Evolutionary conservation across 1,284 basidiomycete species (phyloP), one percentile per base, ranked within the genome.

Genomic region (Malassezia yamatoensis): DNA sequence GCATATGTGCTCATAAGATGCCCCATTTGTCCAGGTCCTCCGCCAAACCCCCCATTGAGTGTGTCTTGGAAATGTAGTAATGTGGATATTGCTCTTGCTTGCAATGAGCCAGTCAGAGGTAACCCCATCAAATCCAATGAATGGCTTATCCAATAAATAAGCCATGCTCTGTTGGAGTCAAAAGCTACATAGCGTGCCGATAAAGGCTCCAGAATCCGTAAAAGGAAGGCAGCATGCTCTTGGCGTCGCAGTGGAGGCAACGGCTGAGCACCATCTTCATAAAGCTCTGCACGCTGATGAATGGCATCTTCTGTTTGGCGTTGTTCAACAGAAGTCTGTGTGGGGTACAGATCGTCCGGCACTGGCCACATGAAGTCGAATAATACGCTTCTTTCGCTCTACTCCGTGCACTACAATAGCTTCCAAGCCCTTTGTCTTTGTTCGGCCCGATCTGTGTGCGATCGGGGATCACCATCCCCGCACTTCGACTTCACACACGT

Each of bases 1-100:
- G 91, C 90, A 73, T 96, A 98, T 0, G 88, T 96, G 0, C 90
- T 83, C 8, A 98, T 80, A 2, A 96, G 78, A 76, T 98, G 94
- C 0, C 88, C 80, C 0, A 85, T 79, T 70, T 98, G 94, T 2
- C 86, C 83, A 0, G 90, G 87, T 0, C 93, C 91, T 35, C 91
- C 93, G 9, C 84, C 83, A 72, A 96, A 96, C 1, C 93, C 93
- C 1, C 90, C 91, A 3, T 54, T 56, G 1, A 45, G 33, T 9
- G 43, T 51, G 51, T 73, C 64, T 42, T 75, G 74, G 48, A 70
- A 75, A 29, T 64, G 65, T 32, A 76, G 52, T 11, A 76, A 55
- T 15, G 74, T 75, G 0, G 63, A 52, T 29, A 74, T 68, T 32
- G 72, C 68, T 13, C 65, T 59, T 8, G 60, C 62, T 6, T 64